Conservation (phyloP, 305 asterid genomes). For the Solanum hybrid region DNA sequence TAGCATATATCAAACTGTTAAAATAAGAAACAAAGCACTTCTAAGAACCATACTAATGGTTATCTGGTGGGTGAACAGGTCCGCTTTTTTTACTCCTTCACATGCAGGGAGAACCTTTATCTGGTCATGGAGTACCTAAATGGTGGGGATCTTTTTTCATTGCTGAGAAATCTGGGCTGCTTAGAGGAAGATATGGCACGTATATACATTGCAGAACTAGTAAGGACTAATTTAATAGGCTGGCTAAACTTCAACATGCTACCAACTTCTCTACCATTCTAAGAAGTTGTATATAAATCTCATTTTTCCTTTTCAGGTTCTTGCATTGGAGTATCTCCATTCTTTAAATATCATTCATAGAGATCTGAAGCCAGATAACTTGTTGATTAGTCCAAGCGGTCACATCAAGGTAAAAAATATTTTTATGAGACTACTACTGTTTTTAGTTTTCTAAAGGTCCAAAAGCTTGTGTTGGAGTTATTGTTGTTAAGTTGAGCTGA, state of each 20-base stretch:
- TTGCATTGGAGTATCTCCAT: conserved; percentile 95
- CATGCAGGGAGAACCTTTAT: conserved; percentile 99
- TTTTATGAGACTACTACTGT: background rate
- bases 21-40: conserved; percentile 5
- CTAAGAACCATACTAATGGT: conserved; percentile 33
- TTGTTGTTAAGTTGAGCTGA: background rate
- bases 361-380: conserved; percentile 98
- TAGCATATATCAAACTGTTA: background rate
- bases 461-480: background rate
- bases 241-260: background rate
- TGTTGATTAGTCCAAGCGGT: conserved; percentile 96
- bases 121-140: conserved; percentile 98
- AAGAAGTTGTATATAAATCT: conserved; percentile 10
- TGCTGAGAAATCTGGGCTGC: conserved; percentile 88
- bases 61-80: conserved; percentile 79
- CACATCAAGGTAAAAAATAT: conserved; percentile 82
- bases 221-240: conserved; percentile 34
- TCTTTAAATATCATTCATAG: conserved; percentile 88
- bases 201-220: conserved; percentile 92
- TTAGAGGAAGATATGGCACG: conserved; percentile 96
- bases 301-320: conserved; percentile 55
- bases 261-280: conserved; percentile 7
- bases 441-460: background rate
- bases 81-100: conserved; percentile 99
- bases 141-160: conserved; percentile 98